Evolutionary conservation across 768 basidiomycete species (phyloP), one percentile per base, ranked within the genome.

Genomic region (Tulasnella sp.): DNA sequence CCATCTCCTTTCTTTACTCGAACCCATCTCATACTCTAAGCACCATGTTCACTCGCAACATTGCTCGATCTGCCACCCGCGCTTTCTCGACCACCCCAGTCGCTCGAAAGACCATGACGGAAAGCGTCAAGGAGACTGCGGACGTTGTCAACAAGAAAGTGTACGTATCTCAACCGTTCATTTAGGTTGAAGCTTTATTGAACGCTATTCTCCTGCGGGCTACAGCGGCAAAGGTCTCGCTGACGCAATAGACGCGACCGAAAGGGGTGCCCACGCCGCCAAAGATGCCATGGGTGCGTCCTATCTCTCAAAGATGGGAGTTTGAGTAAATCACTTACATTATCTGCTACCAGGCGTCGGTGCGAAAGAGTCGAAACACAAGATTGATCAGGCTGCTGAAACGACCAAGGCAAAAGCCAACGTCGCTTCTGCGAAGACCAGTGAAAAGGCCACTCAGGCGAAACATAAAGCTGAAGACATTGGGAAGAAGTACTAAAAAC

Each of bases 71-170:
- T 26, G 61, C 61, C 29, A 61, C 75, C 26, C 75, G 75, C 44
- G 40, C 40, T 69, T 77, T 77, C 69, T 77, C 77, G 20, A 77
- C 77, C n/a, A 71, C 77, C n/a, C 69, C 71, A 7, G 77, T 55
- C 35, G 69, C 77, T 44, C 77, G 77, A 13, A 77, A 77, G 70
- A 72, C 67, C 29, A 55, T 55, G 26, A 55, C 51, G n/a, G 77
- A 77, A 23, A 32, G 67, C 42, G 70, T 77, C 5, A 77, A 77
- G 55, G 77, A 77, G 44, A 72, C 77, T 4, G 77, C 77, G 16
- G 77, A 77, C 32, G 71, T 44, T 29, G 77, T 77, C 29, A 77
- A 77, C 77, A 77, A 77, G 77, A 77, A 77, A 37, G 70, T 77
- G 77, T 77, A 55, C 23, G 77, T 77, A 76, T 72, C 71, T 3